These are phyloP conservation scores for Oryza australiensis DNA, from an alignment of 176 grass and related monocot genomes.

Conservation along the genomic window DNA sequence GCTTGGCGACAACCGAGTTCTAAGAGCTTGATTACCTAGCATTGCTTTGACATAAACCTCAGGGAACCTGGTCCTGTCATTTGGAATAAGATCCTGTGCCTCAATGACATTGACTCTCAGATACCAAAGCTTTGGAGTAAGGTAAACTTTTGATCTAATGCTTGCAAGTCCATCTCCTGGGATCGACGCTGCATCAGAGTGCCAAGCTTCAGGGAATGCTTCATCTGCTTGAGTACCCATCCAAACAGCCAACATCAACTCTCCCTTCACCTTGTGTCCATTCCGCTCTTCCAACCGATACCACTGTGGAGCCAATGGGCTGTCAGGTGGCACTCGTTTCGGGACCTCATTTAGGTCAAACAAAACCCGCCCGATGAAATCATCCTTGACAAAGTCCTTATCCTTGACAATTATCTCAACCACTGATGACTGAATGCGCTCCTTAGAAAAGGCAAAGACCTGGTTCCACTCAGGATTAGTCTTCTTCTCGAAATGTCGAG, in stretches of 20 bases:
- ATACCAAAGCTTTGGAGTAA: conserved; percentile 68
- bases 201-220: conserved; percentile 61
- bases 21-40: conserved; percentile 47
- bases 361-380: conserved; percentile 42
- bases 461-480: conserved; percentile 64
- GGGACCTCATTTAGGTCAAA: conserved; percentile 57
- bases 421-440: conserved; percentile 51
- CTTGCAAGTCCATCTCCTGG: conserved; percentile 54
- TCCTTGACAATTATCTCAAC: conserved; percentile 56
- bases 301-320: conserved; percentile 61
- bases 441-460: conserved; percentile 68
- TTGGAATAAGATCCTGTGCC: conserved; percentile 51
- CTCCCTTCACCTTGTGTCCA: conserved; percentile 53
- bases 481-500: conserved; percentile 51
- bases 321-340: conserved; percentile 60
- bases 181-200: conserved; percentile 57
- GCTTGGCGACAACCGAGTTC: conserved; percentile 37
- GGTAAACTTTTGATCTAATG: conserved; percentile 61
- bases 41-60: conserved; percentile 59
- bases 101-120: conserved; percentile 59
- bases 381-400: conserved; percentile 58
- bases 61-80: conserved; percentile 47
- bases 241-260: conserved; percentile 66
- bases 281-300: conserved; percentile 50
- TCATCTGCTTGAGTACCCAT: conserved; percentile 67